Evolutionary conservation across 306 rosid genomes (phyloP), one percentile per base, ranked within the genome.

Genomic region (Fagus sylvatica): DNA sequence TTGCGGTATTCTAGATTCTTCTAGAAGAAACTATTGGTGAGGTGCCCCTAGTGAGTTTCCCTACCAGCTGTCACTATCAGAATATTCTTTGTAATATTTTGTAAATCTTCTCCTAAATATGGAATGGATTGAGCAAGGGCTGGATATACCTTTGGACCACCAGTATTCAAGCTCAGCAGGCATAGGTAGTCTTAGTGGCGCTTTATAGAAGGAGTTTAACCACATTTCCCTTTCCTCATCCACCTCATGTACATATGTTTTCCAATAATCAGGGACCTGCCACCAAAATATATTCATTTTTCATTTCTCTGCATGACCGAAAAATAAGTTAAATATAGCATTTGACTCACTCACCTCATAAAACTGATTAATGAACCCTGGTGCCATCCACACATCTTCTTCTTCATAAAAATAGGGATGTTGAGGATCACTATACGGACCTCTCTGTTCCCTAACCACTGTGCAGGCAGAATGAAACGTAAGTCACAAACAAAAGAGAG

Each of bases 141-240:
- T 0, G 28, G 28, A 22, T 22, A 68, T 85, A 92, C 98, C 90
- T 49, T 83, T 84, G 60, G 79, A 16, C 98, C 98, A 95, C 98
- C 97, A 92, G 85, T 92, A 76, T 83, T 92, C 98, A 53, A 95
- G 93, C 88, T 95, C 98, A 62, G 98, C 90, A 69, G 98, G 98
- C 98, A 95, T 95, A 17, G 98, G 97, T 68, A 95, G 74, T 85
- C 98, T 92, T 76, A 92, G 87, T 40, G 98, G 98, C 82, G 97
- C 85, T 85, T 80, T 95, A 72, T 95, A 95, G 82, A 95, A 95
- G 68, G 98, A 92, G 88, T 95, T 95, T 74, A 95, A 80, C 98
- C 98, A 95, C 98, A 92, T 89, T 86, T 92, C 92, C 82, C 98
- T 89, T 84, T 95, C 98, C 83, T 87, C 81, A 78, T 95, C 98